phyloP scores from a whole-genome alignment of 495 filamentous ascomycete species.

The Aspergillus taichungensis region DNA sequence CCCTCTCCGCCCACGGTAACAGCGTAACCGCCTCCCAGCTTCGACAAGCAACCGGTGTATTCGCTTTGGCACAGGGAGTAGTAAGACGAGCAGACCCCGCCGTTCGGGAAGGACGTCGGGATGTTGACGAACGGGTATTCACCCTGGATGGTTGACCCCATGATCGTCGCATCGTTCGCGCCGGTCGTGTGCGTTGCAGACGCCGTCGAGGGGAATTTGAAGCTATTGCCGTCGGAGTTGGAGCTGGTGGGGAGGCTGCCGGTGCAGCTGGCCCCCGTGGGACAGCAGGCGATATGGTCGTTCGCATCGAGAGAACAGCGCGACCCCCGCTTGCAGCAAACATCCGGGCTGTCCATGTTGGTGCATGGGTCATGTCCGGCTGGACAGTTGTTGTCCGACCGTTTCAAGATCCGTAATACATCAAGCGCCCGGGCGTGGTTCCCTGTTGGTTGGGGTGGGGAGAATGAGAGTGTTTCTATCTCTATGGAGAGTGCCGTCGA shows the following conservation, averaged over 20 bases:
- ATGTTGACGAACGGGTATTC: slow-evolving; percentile 59
- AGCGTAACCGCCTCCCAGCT: slow-evolving; percentile 41
- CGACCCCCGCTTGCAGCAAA: slow-evolving; percentile 48
- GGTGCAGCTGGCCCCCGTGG: slow-evolving; percentile 50
- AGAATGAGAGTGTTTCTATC: slow-evolving; percentile 23
- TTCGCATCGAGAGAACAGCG: slow-evolving; percentile 50
- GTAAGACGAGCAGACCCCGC: slow-evolving; percentile 57
- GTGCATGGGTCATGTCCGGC: slow-evolving; percentile 43
- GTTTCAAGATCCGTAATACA: slow-evolving; percentile 28
- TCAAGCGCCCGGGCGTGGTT: slow-evolving; percentile 25
- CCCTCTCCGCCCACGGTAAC: slow-evolving; percentile 36
- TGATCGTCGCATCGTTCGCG: slow-evolving; percentile 27
- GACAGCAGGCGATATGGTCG: slow-evolving; percentile 59
- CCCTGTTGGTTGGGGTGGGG: slow-evolving; percentile 15
- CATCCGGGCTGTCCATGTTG: slow-evolving; percentile 36
- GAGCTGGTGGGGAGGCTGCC: slow-evolving; percentile 42
- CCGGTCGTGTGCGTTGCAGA: slow-evolving; percentile 24
- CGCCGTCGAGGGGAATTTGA: slow-evolving; percentile 27
- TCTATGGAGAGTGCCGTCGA: slow-evolving; percentile 24
- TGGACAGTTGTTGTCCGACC: slow-evolving; percentile 41
- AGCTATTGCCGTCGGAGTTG: slow-evolving; percentile 19
- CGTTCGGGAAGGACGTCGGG: slow-evolving; percentile 55
- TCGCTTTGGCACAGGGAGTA: slow-evolving; percentile 57
- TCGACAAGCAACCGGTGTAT: slow-evolving; percentile 53
- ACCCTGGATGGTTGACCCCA: slow-evolving; percentile 33